phyloP scores from a whole-genome alignment of 2,329 filamentous ascomycete species.

The Neoarthrinium moseri region DNA sequence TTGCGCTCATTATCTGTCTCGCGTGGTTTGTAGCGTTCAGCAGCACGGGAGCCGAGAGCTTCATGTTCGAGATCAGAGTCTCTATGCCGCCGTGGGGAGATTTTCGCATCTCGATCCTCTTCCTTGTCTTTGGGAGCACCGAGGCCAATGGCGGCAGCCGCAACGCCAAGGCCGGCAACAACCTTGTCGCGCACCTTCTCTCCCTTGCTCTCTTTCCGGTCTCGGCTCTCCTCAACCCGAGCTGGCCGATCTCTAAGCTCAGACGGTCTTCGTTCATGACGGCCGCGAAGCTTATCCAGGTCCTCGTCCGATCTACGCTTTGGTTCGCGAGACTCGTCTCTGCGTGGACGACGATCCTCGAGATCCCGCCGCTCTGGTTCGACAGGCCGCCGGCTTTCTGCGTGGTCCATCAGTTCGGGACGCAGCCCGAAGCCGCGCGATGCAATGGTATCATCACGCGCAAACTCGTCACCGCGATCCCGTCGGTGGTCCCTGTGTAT shows the following conservation, averaged over 20 bases:
- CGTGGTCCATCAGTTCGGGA: constrained; percentile 34
- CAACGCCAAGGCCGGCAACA: constrained; percentile 44
- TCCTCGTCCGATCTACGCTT: constrained; percentile 27
- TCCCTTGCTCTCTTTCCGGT: constrained; percentile 22
- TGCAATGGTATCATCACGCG: constrained; percentile 45
- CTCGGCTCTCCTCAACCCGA: constrained; percentile 24
- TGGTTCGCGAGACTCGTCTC: constrained; percentile 29
- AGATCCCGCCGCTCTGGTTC: constrained; percentile 29
- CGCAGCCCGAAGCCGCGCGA: constrained; percentile 53
- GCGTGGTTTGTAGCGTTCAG: constrained; percentile 27
- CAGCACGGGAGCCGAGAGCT: constrained; percentile 16
- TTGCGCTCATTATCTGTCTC: constrained; percentile 24
- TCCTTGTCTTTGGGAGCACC: constrained; percentile 36
- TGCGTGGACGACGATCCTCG: constrained; percentile 42
- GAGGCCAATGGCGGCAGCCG: constrained; percentile 47
- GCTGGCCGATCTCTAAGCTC: constrained; percentile 19
- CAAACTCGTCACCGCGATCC: constrained; percentile 33
- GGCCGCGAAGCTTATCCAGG: constrained; percentile 21
- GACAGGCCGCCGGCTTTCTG: constrained; percentile 27
- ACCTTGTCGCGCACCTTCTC: constrained; percentile 46
- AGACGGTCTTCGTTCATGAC: constrained; percentile 17
- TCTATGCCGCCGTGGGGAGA: constrained; percentile 25
- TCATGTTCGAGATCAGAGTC: constrained; percentile 25
- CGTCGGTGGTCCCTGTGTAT: constrained; percentile 37
- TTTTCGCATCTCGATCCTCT: constrained; percentile 31